Evolutionary conservation across 345 rosid genomes (phyloP).

Genomic region (Brassica rapa): DNA sequence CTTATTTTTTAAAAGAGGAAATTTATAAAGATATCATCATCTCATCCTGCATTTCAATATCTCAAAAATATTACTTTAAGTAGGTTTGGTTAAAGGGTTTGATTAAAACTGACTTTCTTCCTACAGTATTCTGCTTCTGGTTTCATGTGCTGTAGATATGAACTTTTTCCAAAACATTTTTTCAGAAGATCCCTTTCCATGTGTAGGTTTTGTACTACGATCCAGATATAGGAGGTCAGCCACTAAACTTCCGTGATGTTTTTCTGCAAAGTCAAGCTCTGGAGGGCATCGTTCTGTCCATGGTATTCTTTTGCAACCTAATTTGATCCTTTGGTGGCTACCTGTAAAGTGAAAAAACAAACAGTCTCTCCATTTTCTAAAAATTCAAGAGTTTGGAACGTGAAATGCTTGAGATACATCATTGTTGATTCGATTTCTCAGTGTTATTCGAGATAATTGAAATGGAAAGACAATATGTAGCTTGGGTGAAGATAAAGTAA

Average conservation of each 20-base stretch:
- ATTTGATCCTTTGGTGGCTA: conserved; percentile 15
- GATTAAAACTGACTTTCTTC: background rate
- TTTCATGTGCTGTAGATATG: background rate
- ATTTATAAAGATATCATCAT: background rate
- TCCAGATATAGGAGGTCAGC: conserved; percentile 75
- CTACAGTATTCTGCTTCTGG: background rate
- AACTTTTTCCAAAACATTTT: conserved; percentile 10
- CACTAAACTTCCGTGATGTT: conserved; percentile 84
- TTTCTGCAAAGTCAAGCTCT: conserved; percentile 96
- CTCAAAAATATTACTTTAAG: background rate
- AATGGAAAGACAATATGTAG: conserved; percentile 6
- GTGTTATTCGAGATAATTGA: background rate
- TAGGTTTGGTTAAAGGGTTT: background rate
- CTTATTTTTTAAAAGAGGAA: background rate
- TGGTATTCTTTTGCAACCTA: conserved; percentile 53
- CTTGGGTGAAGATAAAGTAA: conserved; percentile 17
- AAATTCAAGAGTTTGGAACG: background rate
- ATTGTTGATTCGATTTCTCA: conserved; percentile 11
- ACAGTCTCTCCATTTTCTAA: background rate
- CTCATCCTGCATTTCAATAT: background rate
- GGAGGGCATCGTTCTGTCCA: conserved; percentile 81
- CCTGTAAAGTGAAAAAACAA: conserved; percentile 16
- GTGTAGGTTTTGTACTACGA: conserved; percentile 84
- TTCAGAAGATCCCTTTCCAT: conserved; percentile 24
- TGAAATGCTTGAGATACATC: conserved; percentile 13